A percentile compares a stretch with the other conserved stretches of the same genome.
phyloP scores from a whole-genome alignment of 2,329 filamentous ascomycete species.

The Fusarium protoensiforme region DNA sequence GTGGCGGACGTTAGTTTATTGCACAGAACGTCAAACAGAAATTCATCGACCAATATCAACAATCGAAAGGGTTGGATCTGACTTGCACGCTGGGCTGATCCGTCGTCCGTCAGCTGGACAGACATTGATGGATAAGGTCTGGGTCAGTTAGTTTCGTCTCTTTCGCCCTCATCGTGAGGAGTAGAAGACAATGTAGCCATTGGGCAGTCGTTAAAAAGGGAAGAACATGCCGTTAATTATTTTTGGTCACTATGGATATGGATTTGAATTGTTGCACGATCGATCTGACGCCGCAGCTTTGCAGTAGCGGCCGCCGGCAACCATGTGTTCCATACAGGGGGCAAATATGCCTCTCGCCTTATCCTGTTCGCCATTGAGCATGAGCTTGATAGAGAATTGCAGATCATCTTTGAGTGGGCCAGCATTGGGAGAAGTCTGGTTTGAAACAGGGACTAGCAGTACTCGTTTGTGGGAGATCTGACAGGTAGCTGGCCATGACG shows the following conservation, averaged over 20 bases:
- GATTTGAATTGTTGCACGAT: background rate
- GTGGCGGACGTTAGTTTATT: background rate
- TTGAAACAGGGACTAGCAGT: no score
- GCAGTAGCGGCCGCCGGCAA: background rate
- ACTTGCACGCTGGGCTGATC: background rate
- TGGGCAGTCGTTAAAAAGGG: background rate
- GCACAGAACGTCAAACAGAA: background rate
- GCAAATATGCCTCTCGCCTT: background rate
- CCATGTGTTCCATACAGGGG: background rate
- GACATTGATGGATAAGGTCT: background rate
- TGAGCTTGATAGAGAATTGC: background rate
- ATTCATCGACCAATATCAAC: background rate
- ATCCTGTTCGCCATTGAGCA: background rate
- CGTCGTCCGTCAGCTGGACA: background rate
- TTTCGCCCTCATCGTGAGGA: background rate
- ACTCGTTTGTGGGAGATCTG: background rate
- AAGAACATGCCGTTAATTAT: background rate
- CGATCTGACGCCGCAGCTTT: background rate
- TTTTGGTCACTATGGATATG: background rate
- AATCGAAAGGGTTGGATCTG: background rate
- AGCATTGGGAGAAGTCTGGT: background rate
- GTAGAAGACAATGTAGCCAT: background rate
- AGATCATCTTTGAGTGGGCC: background rate
- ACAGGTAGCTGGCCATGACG: background rate
- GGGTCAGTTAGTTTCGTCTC: background rate